Evolutionary conservation across 805 yeast species (phyloP), one percentile per base, ranked within the genome.

Genomic region (Nakazawaea ernobii): DNA sequence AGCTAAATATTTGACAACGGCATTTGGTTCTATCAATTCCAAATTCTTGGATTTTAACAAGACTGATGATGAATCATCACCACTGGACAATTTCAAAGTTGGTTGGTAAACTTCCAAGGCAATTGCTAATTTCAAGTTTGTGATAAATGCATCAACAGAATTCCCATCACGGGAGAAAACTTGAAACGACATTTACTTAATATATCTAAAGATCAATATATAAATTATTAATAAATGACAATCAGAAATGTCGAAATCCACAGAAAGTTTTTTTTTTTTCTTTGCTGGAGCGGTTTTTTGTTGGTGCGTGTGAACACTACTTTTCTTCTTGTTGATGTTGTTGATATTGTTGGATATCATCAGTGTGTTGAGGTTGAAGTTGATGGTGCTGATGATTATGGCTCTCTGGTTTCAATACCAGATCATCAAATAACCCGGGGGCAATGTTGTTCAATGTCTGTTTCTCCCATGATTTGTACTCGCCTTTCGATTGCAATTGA

Each of bases 1-100:
- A 35, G 79, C 68, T 52, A 82, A 65, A 57, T 79, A 85, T 61
- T 81, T 80, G 52, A 84, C 82, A 45, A 84, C 80, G 17, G 94
- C 81, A 59, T 84, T 82, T 17, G 87, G 71, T 61, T 84, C 88
- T 49, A 71, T 65, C 52, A 85, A 69, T 54, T 74, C 76, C 45
- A 79, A 74, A 6, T 64, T 62, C 35, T 70, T 61, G 51, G 70
- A 70, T 6, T 61, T 48, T 5, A 45, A 44, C 29, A 57, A 52
- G 30, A 46, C 52, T 36, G 53, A 55, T 27, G 51, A 52, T 4
- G 52, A 54, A 30, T 11, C 13, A 27, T 55, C 62, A 30, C 60
- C 60, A 27, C 53, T 44, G 14, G 54, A 43, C 28, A 67, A 48
- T 39, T 61, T 56, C 14, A 63, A 48, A 10, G 58, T 38, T 3